Evolutionary conservation across 768 basidiomycete species (phyloP), one percentile per base, ranked within the genome.

Genomic region (Chalciporus chontae): DNA sequence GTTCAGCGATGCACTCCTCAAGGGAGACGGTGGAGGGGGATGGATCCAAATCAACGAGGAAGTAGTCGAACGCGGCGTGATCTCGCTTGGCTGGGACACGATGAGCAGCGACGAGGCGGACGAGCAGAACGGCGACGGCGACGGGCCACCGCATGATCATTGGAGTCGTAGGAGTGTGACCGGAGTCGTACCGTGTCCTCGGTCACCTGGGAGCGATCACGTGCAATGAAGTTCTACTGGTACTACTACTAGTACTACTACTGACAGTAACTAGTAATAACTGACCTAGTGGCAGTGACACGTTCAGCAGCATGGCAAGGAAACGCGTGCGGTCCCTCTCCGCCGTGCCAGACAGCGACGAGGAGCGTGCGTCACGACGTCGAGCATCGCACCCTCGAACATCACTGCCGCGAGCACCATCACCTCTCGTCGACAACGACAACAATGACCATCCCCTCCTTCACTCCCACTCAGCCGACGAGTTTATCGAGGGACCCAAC

Each of bases 21-120:
- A 89, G 76, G 56, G 83, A 76, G 56, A 78, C 75, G 74, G 75
- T 53, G 26, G 73, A 71, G 8, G 71, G 66, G 6, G 62, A 59
- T 40, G 87, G 80, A 57, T 76, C 68, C 60, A 88, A 81, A 57
- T 85, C 83, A 24, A 91, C 61, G 46, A 85, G 79, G 73, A 94
- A 97, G 73, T 99, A 98, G 59, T 85, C 75, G 68, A 89, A 83
- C 13, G 79, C 77, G 51, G 73, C 62, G 57, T 90, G 85, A 36
- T 69, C 71, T 23, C 77, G 78, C 55, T 73, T 78, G 45, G 39
- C 43, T 17, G 60, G 63, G 37, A 47, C 38, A 32, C 29, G 26
- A 44, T 42, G 9, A 23, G 42, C 56, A 37, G 40, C 19, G 48
- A 36, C 21, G 37, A 50, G 14, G 8, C 44, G 27, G 10, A 13